These are phyloP conservation scores for Lichtheimia hyalospora DNA, from an alignment of 371 early-diverging fungal species.

Conservation along the genomic window DNA sequence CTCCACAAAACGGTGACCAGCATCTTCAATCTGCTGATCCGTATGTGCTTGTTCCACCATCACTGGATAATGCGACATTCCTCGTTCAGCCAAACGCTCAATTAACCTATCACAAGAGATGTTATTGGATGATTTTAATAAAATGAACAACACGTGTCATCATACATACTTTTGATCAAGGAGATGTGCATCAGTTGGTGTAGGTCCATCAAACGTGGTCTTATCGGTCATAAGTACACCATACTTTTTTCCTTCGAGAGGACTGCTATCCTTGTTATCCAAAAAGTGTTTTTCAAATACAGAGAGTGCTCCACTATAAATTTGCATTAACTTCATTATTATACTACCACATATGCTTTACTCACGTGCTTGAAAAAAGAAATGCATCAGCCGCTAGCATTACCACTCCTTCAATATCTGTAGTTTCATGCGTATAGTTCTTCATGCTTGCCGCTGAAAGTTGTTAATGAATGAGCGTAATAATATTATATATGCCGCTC, in stretches of 20 bases:
- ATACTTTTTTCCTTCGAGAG: constrained; percentile 19
- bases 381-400: constrained; percentile 18
- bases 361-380: constrained; percentile 26
- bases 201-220: constrained; percentile 26
- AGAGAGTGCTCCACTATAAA: constrained; percentile 21
- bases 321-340: background rate
- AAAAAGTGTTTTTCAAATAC: constrained; percentile 28
- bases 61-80: constrained; percentile 16
- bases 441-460: background rate
- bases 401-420: constrained; percentile 10
- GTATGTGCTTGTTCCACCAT: constrained; percentile 16
- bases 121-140: no score
- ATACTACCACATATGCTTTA: background rate
- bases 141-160: background rate
- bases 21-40: constrained; percentile 15
- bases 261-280: constrained; percentile 5
- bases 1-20: constrained; percentile 12
- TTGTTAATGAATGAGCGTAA: no score
- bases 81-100: constrained; percentile 14
- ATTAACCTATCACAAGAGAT: constrained; percentile 2
- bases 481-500: no score
- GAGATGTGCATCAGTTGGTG: constrained; percentile 7
- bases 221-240: constrained; percentile 20
- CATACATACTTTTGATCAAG: constrained; percentile 12
- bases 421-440: constrained; percentile 3